These are phyloP conservation scores for Pueraria montana DNA, from an alignment of 306 rosid genomes.

Conservation along the genomic window DNA sequence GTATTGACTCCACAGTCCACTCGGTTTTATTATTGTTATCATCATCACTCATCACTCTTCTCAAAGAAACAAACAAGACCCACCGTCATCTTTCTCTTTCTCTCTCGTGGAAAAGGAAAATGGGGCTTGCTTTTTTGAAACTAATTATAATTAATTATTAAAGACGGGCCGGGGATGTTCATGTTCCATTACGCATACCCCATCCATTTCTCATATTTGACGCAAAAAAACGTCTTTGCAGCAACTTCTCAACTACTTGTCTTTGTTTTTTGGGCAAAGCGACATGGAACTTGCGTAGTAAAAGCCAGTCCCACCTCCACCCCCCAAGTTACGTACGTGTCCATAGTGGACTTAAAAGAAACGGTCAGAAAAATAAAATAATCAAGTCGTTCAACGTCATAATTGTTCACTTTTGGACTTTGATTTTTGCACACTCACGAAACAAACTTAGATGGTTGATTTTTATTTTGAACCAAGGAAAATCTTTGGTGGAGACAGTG, in stretches of 20 bases:
- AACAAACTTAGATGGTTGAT: not conserved
- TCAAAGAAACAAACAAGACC: too few relatives aligned
- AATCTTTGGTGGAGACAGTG: not conserved
- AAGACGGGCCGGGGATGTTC: slow-evolving; percentile 11
- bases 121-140: not conserved
- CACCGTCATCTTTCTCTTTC: too few relatives aligned
- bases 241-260: slow-evolving; percentile 64
- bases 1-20: too few relatives aligned
- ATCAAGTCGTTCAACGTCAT: slow-evolving; percentile 36
- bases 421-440: slow-evolving; percentile 21
- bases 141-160: not conserved
- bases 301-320: not conserved
- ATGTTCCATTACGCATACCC: slow-evolving; percentile 37
- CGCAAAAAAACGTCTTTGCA: slow-evolving; percentile 51
- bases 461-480: not conserved
- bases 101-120: too few relatives aligned
- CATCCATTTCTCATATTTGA: slow-evolving; percentile 47
- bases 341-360: slow-evolving; percentile 5
- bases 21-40: too few relatives aligned
- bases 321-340: not conserved
- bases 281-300: slow-evolving; percentile 39
- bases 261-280: slow-evolving; percentile 52
- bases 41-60: too few relatives aligned
- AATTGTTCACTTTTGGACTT: slow-evolving; percentile 41
- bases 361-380: not conserved